Evolutionary conservation across 306 rosid species (phyloP), one percentile per base, ranked within the genome.

Genomic region (Castanea crenata): DNA sequence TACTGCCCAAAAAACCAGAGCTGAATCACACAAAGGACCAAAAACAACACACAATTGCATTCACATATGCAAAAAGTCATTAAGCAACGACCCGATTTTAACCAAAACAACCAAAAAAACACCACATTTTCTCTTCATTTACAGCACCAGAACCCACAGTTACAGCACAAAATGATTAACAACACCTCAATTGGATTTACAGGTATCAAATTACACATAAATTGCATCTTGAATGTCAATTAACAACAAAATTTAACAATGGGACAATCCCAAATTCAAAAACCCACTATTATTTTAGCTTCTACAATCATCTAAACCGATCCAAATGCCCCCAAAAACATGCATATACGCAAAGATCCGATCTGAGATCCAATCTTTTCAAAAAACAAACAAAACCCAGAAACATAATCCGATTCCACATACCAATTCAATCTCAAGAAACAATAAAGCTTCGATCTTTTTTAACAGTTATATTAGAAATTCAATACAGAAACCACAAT

Each of bases 361-460:
- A 74, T 59, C 70, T 69, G 49, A 74, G 78, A 74, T 74, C 73
- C 62, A 29, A 76, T 25, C 21, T 46, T 29, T 23, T 20, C 16
- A 31, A 25, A 3, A 25, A 75, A 5, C 34, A 27, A 18, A 23
- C 27, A 61, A 61, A 38, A 15, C n/a, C 34, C 78, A 23, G 5
- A 38, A 59, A 59, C 31, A 14, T 2, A 29, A 63, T 34, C 31
- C 35, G 18, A 62, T 23, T 62, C 31, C 69, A 62, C 69, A 9
- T 31, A 62, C 7, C 5, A 63, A 63, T 15, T 34, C 52, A 34
- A 34, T 5, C 27, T 9, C 21, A 61, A 12, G 1, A 27, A 21
- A 49, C 54, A 14, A 61, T 61, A 25, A 61, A 61, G 67, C 32
- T 12, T 27, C 34, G 18, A 61, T 12, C 46, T 41, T 21, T 68